phyloP scores from a whole-genome alignment of 2,329 filamentous ascomycete species.

The Colletotrichum simmondsii region DNA sequence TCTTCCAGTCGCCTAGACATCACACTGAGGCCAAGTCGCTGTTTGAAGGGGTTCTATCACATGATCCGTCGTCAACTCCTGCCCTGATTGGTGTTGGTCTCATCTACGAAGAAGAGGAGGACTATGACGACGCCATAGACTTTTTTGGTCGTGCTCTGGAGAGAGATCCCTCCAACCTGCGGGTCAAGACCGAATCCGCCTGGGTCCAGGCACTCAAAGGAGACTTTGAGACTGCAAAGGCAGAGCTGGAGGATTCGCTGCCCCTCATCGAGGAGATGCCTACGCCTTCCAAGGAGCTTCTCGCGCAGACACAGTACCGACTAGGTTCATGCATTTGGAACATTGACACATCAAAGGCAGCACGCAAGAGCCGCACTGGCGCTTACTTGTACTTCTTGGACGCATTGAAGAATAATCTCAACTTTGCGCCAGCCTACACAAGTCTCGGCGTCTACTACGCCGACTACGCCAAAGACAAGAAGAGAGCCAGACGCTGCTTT shows the following conservation, averaged over 20 bases:
- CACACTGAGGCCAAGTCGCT: conserved; percentile 89
- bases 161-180: conserved; percentile 79
- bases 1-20: conserved; percentile 89
- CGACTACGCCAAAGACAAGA: conserved; percentile 89
- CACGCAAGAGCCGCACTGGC: conserved; percentile 82
- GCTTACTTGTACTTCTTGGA: conserved; percentile 87
- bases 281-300: conserved; percentile 73
- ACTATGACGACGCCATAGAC: conserved; percentile 83
- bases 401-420: conserved; percentile 87
- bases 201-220: conserved; percentile 92
- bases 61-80: conserved; percentile 79
- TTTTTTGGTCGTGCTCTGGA: conserved; percentile 82
- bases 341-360: conserved; percentile 76
- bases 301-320: conserved; percentile 87
- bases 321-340: conserved; percentile 91
- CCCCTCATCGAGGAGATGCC: conserved; percentile 71
- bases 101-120: conserved; percentile 92
- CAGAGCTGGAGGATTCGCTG: conserved; percentile 78
- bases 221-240: conserved; percentile 74
- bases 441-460: conserved; percentile 90
- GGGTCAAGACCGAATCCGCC: conserved; percentile 85
- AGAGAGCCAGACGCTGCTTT: conserved; percentile 89
- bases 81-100: conserved; percentile 91
- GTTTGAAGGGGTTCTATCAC: conserved; percentile 83
- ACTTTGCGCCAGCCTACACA: conserved; percentile 90